These are phyloP conservation scores for Aureobasidium sp. DNA, from an alignment of 2,329 filamentous ascomycete genomes.

Conservation along the genomic window DNA sequence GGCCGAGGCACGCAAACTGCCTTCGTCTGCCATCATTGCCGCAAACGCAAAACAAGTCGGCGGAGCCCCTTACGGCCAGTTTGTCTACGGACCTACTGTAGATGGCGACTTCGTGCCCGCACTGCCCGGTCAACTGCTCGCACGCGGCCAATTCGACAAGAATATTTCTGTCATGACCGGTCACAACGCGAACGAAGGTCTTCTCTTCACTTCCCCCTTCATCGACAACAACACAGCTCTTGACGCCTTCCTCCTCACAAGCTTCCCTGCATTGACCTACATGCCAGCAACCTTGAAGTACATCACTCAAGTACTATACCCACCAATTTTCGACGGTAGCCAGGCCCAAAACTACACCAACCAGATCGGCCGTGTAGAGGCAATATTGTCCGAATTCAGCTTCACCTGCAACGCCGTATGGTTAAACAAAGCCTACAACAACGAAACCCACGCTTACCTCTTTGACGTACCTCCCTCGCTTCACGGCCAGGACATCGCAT, in stretches of 20 bases:
- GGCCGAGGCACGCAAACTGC: conserved; percentile 34
- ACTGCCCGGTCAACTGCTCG: conserved; percentile 38
- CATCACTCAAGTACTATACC: conserved; percentile 40
- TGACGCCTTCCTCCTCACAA: conserved; percentile 18
- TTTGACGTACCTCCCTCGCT: conserved; percentile 46
- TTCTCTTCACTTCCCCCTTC: conserved; percentile 34
- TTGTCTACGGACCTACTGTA: conserved; percentile 37
- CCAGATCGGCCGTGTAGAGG: conserved; percentile 33
- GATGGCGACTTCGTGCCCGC: conserved; percentile 43
- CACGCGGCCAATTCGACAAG: conserved; percentile 36
- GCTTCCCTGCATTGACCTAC: conserved; percentile 23
- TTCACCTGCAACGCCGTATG: conserved; percentile 47
- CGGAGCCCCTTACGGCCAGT: conserved; percentile 34
- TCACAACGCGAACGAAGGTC: conserved; percentile 38
- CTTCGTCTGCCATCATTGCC: conserved; percentile 30
- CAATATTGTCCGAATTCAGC: conserved; percentile 34
- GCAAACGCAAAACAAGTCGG: conserved; percentile 38
- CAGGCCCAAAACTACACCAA: conserved; percentile 36
- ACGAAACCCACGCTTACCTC: conserved; percentile 43
- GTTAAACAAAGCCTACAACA: conserved; percentile 38
- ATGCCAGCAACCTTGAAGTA: conserved; percentile 28
- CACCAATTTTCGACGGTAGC: conserved; percentile 38
- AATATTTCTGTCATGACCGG: conserved; percentile 36
- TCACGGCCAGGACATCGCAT: conserved; percentile 46
- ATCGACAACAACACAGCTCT: conserved; percentile 26